Percentiles rank a stretch among this genome's conserved stretches.
Conservation (phyloP, 2,329 filamentous ascomycete genomes). For the Aspergillus sp. region DNA sequence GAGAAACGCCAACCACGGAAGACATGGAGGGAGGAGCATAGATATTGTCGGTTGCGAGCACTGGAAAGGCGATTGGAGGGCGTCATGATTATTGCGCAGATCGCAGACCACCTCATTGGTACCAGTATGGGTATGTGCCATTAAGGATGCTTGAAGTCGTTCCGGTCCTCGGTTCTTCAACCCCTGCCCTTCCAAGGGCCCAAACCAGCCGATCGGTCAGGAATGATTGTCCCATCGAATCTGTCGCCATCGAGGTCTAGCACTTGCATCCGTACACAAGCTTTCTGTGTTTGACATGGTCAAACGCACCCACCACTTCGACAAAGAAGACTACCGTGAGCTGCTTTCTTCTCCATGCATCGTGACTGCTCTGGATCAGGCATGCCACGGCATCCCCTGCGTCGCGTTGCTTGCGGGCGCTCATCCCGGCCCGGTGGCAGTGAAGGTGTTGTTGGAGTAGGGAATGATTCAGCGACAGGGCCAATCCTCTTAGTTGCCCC, state of each 20-base stretch:
- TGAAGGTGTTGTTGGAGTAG: background rate
- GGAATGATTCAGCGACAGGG: background rate
- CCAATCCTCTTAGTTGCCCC: conserved; percentile 3
- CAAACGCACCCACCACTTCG: background rate
- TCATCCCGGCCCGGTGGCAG: background rate
- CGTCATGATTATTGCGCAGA: too few species aligned
- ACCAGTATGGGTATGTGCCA: too few species aligned
- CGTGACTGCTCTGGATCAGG: background rate
- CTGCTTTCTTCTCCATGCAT: conserved; percentile 1
- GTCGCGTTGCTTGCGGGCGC: background rate
- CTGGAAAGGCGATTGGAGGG: too few species aligned
- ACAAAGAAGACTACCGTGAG: background rate
- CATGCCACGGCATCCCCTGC: background rate
- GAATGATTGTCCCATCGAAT: background rate
- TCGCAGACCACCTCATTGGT: too few species aligned
- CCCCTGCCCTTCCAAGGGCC: too few species aligned
- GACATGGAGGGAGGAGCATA: background rate
- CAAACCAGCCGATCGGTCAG: too few species aligned
- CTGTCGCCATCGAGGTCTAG: conserved; percentile 1
- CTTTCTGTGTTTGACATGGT: conserved; percentile 1
- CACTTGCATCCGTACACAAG: background rate
- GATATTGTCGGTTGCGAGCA: too few species aligned
- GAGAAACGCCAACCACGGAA: background rate
- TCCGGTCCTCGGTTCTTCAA: too few species aligned
- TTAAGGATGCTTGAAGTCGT: too few species aligned